Evolutionary conservation across 495 filamentous ascomycete genomes (phyloP).

Genomic region (Neurospora sp.): DNA sequence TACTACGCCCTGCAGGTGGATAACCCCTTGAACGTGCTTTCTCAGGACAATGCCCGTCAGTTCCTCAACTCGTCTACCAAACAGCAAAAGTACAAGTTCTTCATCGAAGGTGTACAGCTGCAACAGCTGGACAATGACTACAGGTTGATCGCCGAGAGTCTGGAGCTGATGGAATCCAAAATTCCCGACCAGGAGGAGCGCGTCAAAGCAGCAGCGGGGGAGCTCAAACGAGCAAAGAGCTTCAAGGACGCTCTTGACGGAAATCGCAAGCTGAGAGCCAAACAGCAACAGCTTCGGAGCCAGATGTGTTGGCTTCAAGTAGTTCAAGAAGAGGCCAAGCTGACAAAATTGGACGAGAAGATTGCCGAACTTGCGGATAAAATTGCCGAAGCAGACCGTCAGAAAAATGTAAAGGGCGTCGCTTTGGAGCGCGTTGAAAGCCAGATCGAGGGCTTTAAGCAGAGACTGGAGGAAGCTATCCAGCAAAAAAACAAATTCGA

Average conservation of each 20-base stretch:
- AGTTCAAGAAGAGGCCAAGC: conserved; percentile 26
- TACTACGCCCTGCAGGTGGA: conserved; percentile 90
- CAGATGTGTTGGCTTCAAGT: conserved; percentile 72
- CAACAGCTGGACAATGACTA: conserved; percentile 92
- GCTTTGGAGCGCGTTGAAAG: conserved; percentile 18
- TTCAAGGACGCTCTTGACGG: conserved; percentile 46
- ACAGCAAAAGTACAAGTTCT: conserved; percentile 88
- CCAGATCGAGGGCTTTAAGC: conserved; percentile 15
- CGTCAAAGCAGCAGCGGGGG: conserved; percentile 42
- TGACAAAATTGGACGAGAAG: conserved; percentile 16
- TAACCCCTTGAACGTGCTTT: conserved; percentile 96
- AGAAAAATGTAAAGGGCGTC: conserved; percentile 17
- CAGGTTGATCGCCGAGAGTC: conserved; percentile 49
- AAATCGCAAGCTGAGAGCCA: conserved; percentile 44
- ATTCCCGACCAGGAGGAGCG: conserved; percentile 47
- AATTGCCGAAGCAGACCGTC: conserved; percentile 14
- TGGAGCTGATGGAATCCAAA: conserved; percentile 36
- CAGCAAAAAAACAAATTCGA: conserved; percentile 21
- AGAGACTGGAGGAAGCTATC: conserved; percentile 14
- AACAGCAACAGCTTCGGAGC: conserved; percentile 36
- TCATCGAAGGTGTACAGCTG: conserved; percentile 88
- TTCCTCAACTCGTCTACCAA: conserved; percentile 81
- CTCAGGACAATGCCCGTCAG: conserved; percentile 88
- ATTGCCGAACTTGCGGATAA: conserved; percentile 23
- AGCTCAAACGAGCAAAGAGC: conserved; percentile 30